Conservation (phyloP, 2,329 filamentous ascomycete species). For the Diplodia seriata region DNA sequence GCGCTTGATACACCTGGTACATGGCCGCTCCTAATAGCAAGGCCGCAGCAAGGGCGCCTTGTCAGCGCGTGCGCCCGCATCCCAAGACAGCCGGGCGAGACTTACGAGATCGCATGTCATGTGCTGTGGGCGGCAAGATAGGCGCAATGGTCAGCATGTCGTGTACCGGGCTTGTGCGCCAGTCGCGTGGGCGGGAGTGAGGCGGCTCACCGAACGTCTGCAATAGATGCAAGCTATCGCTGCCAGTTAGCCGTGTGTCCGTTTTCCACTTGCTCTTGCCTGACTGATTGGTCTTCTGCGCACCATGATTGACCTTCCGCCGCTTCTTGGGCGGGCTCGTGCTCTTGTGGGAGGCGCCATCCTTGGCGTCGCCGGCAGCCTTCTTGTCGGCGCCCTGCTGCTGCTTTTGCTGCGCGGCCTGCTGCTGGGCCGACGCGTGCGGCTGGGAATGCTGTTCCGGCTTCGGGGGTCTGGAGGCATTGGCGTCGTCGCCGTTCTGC, state of each 20-base stretch:
- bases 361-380: slow-evolving; percentile 6
- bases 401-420: not conserved
- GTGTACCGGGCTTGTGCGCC: slow-evolving; percentile 33
- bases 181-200: slow-evolving; percentile 31
- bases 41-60: slow-evolving; percentile 41
- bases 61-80: slow-evolving; percentile 44
- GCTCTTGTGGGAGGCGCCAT: slow-evolving; percentile 20
- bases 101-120: slow-evolving; percentile 62
- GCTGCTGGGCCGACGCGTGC: slow-evolving; percentile 6
- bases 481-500: slow-evolving; percentile 40
- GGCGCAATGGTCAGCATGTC: slow-evolving; percentile 43
- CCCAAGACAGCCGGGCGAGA: slow-evolving; percentile 31
- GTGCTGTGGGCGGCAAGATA: slow-evolving; percentile 47
- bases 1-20: slow-evolving; percentile 95
- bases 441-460: slow-evolving; percentile 18
- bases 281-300: slow-evolving; percentile 32
- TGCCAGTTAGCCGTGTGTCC: slow-evolving; percentile 17
- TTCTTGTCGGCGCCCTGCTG: slow-evolving; percentile 13
- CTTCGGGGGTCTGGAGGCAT: slow-evolving; percentile 40
- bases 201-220: slow-evolving; percentile 57
- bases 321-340: slow-evolving; percentile 54
- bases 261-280: not conserved
- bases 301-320: slow-evolving; percentile 62
- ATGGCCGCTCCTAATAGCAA: slow-evolving; percentile 79
- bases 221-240: slow-evolving; percentile 59